These are phyloP conservation scores for Juglanconis oblonga DNA, from an alignment of 2,329 filamentous ascomycete genomes.

Conservation along the genomic window DNA sequence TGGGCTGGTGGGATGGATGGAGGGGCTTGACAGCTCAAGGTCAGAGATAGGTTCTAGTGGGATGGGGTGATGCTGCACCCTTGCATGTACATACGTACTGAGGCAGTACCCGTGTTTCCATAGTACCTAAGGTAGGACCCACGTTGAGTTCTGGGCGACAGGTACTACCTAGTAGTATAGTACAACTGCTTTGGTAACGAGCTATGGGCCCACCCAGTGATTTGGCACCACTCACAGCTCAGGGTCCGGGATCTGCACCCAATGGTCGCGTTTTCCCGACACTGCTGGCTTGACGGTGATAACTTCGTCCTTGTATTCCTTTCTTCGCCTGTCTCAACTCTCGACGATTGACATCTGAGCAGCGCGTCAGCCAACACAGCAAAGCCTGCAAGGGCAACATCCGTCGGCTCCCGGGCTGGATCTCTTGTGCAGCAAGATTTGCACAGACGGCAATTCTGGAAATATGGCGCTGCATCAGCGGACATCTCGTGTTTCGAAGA, in stretches of 20 bases:
- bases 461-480: slow-evolving; percentile 1
- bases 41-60: neutral
- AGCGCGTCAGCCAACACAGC: no score
- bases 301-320: neutral
- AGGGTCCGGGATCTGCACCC: neutral
- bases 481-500: slow-evolving; percentile 16
- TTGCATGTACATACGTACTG: neutral
- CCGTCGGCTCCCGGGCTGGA: neutral
- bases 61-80: slow-evolving; percentile 11
- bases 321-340: neutral
- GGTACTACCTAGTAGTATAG: neutral
- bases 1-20: no score
- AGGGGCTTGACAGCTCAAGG: neutral
- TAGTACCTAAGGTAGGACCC: neutral
- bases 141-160: neutral
- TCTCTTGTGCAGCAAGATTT: no score
- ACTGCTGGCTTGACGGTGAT: neutral
- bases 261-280: neutral
- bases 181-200: slow-evolving; percentile 1
- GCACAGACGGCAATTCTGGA: neutral
- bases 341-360: neutral
- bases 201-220: slow-evolving; percentile 2
- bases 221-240: slow-evolving; percentile 7
- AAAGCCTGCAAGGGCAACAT: slow-evolving; percentile 4
- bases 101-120: neutral